Conservation (phyloP, 305 asterid genomes). For the Fraxinus sp. region DNA sequence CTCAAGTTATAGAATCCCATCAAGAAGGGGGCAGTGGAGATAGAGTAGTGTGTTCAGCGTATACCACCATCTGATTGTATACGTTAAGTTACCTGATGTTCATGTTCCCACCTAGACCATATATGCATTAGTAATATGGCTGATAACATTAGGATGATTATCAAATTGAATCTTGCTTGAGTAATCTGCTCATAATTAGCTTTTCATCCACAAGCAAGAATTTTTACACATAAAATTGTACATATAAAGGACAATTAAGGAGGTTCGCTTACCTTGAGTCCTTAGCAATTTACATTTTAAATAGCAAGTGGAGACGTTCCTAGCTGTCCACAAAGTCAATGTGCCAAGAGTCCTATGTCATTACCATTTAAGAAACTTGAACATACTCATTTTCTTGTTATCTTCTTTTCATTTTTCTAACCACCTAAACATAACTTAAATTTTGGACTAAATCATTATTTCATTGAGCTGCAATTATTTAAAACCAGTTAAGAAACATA, state of each 20-base stretch:
- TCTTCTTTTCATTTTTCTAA: neutral
- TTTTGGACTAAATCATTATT: neutral
- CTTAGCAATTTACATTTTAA: neutral
- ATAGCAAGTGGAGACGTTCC: neutral
- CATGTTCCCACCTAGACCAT: constrained; percentile 10
- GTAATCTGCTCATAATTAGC: neutral
- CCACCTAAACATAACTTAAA: neutral
- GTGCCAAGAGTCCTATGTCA: neutral
- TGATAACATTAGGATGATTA: constrained; percentile 16
- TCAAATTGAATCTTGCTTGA: neutral
- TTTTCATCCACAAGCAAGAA: neutral
- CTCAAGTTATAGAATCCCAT: constrained; percentile 21
- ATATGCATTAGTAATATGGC: constrained; percentile 16
- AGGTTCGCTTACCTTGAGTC: neutral
- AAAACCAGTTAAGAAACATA: neutral
- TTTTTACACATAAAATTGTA: neutral
- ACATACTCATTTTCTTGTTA: neutral
- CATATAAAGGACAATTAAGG: neutral
- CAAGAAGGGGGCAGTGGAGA: constrained; percentile 1
- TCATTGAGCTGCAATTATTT: neutral
- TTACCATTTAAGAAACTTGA: neutral
- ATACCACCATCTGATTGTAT: constrained; percentile 19
- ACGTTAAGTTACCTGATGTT: neutral
- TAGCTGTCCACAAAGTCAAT: neutral
- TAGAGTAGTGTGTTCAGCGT: constrained; percentile 1